Conservation (phyloP, 768 basidiomycete species). For the Phlegmacium glaucopus region DNA sequence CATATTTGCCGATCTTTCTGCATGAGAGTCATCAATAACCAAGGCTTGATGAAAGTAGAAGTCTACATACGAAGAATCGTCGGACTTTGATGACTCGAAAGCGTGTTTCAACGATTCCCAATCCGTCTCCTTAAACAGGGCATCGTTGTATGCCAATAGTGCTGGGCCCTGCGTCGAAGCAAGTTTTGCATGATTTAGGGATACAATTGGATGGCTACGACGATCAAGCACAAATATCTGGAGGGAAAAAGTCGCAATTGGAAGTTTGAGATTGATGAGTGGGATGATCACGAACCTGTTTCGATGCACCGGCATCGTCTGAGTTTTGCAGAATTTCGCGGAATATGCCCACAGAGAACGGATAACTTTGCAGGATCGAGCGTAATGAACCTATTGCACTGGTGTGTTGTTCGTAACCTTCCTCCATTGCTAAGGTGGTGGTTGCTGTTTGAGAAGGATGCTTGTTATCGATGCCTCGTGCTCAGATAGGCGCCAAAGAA, state of each 20-base stretch:
- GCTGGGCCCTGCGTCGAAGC: constrained; percentile 38
- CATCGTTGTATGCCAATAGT: constrained; percentile 44
- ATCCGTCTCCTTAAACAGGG: constrained; percentile 35
- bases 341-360: constrained; percentile 40
- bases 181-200: constrained; percentile 25
- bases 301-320: constrained; percentile 44
- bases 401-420: constrained; percentile 26
- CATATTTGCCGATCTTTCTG: constrained; percentile 53
- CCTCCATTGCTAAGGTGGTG: constrained; percentile 10
- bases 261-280: not conserved
- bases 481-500: not conserved
- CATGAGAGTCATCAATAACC: not conserved
- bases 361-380: constrained; percentile 40
- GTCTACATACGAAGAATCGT: constrained; percentile 37
- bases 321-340: constrained; percentile 48
- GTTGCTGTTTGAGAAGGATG: too few species aligned
- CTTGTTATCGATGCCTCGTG: too few species aligned
- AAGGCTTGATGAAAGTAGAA: not conserved
- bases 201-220: constrained; percentile 22
- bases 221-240: constrained; percentile 43
- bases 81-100: constrained; percentile 43
- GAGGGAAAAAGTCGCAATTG: not conserved
- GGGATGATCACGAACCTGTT: constrained; percentile 31
- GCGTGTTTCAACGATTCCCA: constrained; percentile 42
- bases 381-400: constrained; percentile 20